Evolutionary conservation across 768 basidiomycete genomes (phyloP), one percentile per base, ranked within the genome.

Genomic region (Amylocystis lapponica): DNA sequence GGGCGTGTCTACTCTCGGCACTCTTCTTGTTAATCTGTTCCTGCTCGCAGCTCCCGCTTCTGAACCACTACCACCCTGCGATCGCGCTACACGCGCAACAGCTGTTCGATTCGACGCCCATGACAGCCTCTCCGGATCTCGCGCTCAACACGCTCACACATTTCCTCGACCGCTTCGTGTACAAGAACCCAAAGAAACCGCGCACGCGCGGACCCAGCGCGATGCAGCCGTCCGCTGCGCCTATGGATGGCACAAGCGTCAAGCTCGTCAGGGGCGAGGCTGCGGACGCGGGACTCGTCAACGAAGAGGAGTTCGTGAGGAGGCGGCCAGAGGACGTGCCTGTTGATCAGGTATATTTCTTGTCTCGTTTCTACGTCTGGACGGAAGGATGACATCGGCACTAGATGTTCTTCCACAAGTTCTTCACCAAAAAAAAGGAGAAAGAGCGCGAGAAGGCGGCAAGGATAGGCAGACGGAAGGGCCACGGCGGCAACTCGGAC

Each of bases 151-250:
- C 93, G 1, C 78, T 97, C 19, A 83, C 88, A 1, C 89, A 93
- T 55, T 97, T 99, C 78, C 76, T 98, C 30, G 96, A 98, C 59
- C 80, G 94, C 2, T 97, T 98, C 66, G 89, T 97, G 32, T 97
- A 91, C 71, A 90, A 93, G 64, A 97, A 98, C 60, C 83, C 93
- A 1, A 98, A 97, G 68, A 82, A 84, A 54, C 53, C 60, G 29
- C 68, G 66, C 45, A 67, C 76, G 7, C 84, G 81, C 57, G 94
- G 93, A n/a, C 72, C 79, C 0, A 89, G 85, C 48, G 86, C 88
- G 42, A 98, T 98, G 96, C 95, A 99, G 66, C 92, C 92, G n/a
- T 80, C 83, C 1, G 85, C 86, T 5, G 75, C 74, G 36, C 35
- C 43, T 5, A 72, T 70, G 1, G 52, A 75, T n/a, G 83, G 83